These are phyloP conservation scores for Phytophthora rubi DNA, from an alignment of 352 stramenopile species.

Conservation along the genomic window DNA sequence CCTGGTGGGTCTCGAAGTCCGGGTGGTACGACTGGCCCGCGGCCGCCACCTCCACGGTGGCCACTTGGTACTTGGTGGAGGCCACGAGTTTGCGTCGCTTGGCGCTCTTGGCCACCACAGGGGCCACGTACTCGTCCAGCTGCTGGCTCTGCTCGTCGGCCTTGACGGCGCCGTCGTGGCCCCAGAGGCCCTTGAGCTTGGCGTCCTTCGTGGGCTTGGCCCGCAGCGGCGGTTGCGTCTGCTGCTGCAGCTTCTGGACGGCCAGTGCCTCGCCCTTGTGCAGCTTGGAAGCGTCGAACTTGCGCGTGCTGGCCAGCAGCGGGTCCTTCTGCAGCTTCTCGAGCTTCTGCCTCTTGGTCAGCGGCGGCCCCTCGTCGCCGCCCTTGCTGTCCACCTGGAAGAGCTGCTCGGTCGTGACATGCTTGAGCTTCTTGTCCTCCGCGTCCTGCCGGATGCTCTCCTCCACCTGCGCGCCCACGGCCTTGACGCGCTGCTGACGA, in stretches of 20 bases:
- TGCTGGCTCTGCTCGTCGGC: conserved; percentile 41
- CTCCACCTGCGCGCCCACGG: conserved; percentile 76
- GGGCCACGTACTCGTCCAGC: conserved; percentile 70
- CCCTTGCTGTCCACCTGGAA: conserved; percentile 85
- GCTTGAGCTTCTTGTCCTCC: conserved; percentile 83
- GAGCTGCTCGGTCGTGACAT: conserved; percentile 69
- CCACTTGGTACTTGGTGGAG: conserved; percentile 71
- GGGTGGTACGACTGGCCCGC: conserved; percentile 88
- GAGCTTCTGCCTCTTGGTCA: conserved; percentile 79
- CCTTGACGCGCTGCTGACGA: conserved; percentile 71
- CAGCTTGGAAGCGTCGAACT: conserved; percentile 66
- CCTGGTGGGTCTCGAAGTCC: conserved; percentile 82
- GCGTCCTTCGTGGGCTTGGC: conserved; percentile 26
- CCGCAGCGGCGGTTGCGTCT: conserved; percentile 11
- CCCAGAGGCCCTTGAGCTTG: conserved; percentile 46
- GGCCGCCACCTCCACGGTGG: conserved; percentile 76
- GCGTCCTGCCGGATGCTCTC: conserved; percentile 79
- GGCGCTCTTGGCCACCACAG: conserved; percentile 63
- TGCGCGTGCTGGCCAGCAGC: conserved; percentile 68
- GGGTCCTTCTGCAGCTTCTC: conserved; percentile 73
- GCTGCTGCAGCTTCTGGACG: conserved; percentile 64
- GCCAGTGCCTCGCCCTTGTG: conserved; percentile 63
- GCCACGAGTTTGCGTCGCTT: conserved; percentile 59
- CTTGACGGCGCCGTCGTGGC: conserved; percentile 48
- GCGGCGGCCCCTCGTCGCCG: conserved; percentile 34